Evolutionary conservation across 345 rosid genomes (phyloP), one percentile per base, ranked within the genome.

Genomic region (Pugionium dolabratum): DNA sequence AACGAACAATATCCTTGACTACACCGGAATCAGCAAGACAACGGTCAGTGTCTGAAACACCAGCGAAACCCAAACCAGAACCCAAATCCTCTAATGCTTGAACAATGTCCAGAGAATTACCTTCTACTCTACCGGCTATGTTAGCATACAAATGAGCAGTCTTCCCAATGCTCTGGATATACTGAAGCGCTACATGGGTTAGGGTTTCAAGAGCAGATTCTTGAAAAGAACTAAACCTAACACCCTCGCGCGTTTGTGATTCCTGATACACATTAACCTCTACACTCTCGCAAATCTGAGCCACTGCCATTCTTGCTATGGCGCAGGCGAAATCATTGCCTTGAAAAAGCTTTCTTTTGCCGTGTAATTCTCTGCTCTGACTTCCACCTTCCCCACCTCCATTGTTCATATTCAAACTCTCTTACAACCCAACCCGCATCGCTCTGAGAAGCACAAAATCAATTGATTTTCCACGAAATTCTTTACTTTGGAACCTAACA

Each of bases 401-500:
- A 88, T 86, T 81, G 82, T 63, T 94, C 96, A 94, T 94, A 71
- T 85, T 90, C 90, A 78, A 88, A 62, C 69, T 83, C 79, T 72
- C 76, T 84, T 81, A 80, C 79, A 88, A 84, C 80, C 79, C 79
- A 43, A 44, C 25, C 56, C 58, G 58, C 79, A 78, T 78, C 63
- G 54, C 70, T 67, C 69, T 65, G 5, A 44, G 47, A 70, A 39
- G 26, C 78, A 59, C 26, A 53, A 29, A 39, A 37, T 54, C 43
- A 67, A 55, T 33, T 66, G 62, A 55, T 59, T 48, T 4, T 28
- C 27, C 6, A 8, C 27, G 25, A 64, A 56, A 6, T 6, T 45
- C 57, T 57, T 34, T 41, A 46, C 42, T 52, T 42, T 3, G 1
- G 41, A 35, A 66, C 73, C 68, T 73, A 32, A 31, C 1, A 31